Percentiles rank a stretch among this genome's conserved stretches.
phyloP scores from a whole-genome alignment of 1,139 yeast genomes.

The Geotrichum reessii region DNA sequence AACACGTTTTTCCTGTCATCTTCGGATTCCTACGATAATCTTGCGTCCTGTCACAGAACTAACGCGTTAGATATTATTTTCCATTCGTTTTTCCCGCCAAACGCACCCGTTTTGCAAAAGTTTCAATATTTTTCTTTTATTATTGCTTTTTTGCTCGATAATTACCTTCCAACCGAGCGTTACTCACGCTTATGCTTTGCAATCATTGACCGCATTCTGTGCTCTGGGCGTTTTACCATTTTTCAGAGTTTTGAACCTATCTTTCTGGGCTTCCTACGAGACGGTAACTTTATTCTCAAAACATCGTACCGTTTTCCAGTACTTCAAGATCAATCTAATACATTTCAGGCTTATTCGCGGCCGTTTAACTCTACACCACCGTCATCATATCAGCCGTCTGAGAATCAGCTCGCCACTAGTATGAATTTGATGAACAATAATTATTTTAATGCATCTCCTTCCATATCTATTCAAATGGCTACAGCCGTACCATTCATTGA shows the following conservation, averaged over 20 bases:
- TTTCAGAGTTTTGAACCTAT: conserved; percentile 24
- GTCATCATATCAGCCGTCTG: conserved; percentile 26
- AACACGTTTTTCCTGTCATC: conserved; percentile 21
- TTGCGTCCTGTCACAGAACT: conserved; percentile 26
- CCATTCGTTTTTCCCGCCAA: conserved; percentile 31
- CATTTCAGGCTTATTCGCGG: conserved; percentile 1
- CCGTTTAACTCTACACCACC: conserved; percentile 21
- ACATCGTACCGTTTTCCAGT: conserved; percentile 6
- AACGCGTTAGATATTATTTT: conserved; percentile 33
- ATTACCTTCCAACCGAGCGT: conserved; percentile 20
- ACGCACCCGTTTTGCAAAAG: conserved; percentile 25
- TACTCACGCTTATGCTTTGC: conserved; percentile 25
- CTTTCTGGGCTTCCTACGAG: conserved; percentile 25
- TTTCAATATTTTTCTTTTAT: conserved; percentile 32
- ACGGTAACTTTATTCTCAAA: conserved; percentile 26
- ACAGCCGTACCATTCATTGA: conserved; percentile 13
- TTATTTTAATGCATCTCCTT: conserved; percentile 11
- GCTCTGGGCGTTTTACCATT: conserved; percentile 22
- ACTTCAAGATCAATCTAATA: conserved; percentile 9
- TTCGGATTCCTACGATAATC: conserved; percentile 26
- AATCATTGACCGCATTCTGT: conserved; percentile 21
- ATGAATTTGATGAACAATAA: conserved; percentile 2
- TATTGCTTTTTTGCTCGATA: conserved; percentile 25
- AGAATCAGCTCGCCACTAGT: conserved; percentile 23
- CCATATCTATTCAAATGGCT: conserved; percentile 16